Base-by-base conservation (phyloP, 495 filamentous ascomycete species). In the Hypoxylon cercidicola region DNA sequence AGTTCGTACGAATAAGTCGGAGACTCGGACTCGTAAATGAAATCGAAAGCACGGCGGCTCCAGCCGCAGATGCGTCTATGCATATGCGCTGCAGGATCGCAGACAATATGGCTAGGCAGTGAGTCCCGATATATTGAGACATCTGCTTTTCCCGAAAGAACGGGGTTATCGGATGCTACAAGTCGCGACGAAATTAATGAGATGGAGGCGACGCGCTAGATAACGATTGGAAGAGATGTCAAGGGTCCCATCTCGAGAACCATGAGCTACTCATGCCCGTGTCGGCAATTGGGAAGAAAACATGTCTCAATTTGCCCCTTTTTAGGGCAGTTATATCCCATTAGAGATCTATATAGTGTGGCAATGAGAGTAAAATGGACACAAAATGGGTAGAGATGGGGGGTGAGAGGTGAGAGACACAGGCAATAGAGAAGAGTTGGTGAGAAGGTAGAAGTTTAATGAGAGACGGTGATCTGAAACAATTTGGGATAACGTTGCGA, bases 201-300 rank as follows among this genome's bases (percentile, higher is more conserved):
- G 44, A 62, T 32, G 44, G 32, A 44, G 25, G 53, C 64, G 55
- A 68, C 41, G 11, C 15, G 44, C 25, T 55, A 21, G 56, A 32
- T 58, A 67, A 67, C 53, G 9, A 19, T 37, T 21, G 48, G 54
- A 60, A 58, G 20, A 60, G 59, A 59, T 51, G 50, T 55, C 60
- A 69, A 64, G 60, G 30, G 35, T 20, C 25, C 55, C 13, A 56
- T 57, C 32, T 69, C 30, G 46, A 60, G 35, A 68, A 54, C 34
- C 10, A n/a, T 41, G 50, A 50, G 20, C 44, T 56, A 41, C 51
- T 61, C 45, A 69, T 64, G 66, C 66, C 60, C 66, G 66, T 64
- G 34, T 69, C 66, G 66, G 66, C 66, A 64, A 51, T 64, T 47
- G 46, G 8, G 34, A 51, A 15, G 23, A 46, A 15, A 32, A 21